Evolutionary conservation across 129 eudicot genomes (phyloP).

Genomic region (Artemisia tridentata): DNA sequence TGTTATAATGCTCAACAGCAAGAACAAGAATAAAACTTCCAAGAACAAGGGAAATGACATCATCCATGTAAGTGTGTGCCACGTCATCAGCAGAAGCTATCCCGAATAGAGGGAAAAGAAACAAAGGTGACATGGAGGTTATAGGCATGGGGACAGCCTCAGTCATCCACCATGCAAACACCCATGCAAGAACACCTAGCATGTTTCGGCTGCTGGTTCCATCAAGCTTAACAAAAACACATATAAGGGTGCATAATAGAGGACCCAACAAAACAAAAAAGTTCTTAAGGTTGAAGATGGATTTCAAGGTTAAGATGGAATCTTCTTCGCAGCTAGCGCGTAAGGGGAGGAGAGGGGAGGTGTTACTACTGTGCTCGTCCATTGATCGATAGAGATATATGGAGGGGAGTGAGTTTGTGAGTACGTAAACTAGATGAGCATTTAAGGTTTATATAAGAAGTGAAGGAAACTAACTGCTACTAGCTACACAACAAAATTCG

Average conservation of each 20-base stretch:
- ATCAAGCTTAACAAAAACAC: conserved; percentile 40
- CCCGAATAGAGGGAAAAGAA: conserved; percentile 81
- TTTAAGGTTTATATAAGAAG: not conserved
- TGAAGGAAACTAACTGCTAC: not conserved
- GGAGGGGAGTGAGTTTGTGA: not conserved
- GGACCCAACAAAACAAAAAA: conserved; percentile 69
- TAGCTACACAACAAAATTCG: no score
- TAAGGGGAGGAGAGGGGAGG: conserved; percentile 39
- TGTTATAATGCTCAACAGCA: conserved; percentile 91
- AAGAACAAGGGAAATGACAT: conserved; percentile 77
- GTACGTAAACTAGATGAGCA: not conserved
- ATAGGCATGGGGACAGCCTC: conserved; percentile 98
- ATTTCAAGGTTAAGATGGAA: conserved; percentile 14
- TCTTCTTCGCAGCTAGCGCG: conserved; percentile 25
- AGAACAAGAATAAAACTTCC: conserved; percentile 95
- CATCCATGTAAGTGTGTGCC: conserved; percentile 79
- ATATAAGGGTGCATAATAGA: conserved; percentile 46
- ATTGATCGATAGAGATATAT: conserved; percentile 6
- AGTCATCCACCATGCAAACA: conserved; percentile 89
- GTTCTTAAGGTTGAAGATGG: conserved; percentile 41
- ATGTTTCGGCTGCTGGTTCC: conserved; percentile 50
- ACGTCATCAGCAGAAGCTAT: conserved; percentile 75
- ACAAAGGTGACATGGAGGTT: conserved; percentile 89
- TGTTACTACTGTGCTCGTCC: conserved; percentile 3
- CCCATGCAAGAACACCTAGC: conserved; percentile 76